phyloP scores from a whole-genome alignment of 1,284 basidiomycete species.

The Cerioporus squamosus region DNA sequence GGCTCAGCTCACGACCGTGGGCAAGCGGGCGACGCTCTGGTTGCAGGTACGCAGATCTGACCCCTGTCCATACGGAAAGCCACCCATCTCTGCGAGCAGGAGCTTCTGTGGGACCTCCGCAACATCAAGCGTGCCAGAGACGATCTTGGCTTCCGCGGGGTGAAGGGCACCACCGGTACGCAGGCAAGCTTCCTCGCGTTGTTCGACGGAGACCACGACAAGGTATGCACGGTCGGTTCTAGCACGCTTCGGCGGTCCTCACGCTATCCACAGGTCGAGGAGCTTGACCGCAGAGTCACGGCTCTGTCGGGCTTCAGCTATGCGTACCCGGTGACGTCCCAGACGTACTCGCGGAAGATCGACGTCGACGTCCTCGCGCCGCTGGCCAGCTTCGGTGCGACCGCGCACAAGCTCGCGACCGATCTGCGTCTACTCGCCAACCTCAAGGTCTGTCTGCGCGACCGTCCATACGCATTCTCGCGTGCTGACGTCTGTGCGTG shows the following conservation, averaged over 20 bases:
- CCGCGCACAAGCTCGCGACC: conserved; percentile 97
- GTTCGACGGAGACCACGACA: conserved; percentile 95
- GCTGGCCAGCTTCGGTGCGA: conserved; percentile 90
- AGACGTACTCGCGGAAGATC: conserved; percentile 98
- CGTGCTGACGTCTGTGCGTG: background rate
- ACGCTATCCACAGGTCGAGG: conserved; percentile 69
- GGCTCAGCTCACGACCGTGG: conserved; percentile 97
- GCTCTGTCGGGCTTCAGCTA: conserved; percentile 91
- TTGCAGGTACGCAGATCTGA: conserved; percentile 64
- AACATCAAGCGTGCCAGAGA: conserved; percentile 91
- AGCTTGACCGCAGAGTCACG: conserved; percentile 89
- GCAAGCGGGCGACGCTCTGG: conserved; percentile 99
- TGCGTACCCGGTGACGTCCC: conserved; percentile 97
- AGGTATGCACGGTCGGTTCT: conserved; percentile 49
- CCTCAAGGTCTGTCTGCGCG: conserved; percentile 67
- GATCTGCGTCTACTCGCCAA: conserved; percentile 93
- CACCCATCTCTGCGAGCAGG: conserved; percentile 46
- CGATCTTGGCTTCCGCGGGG: conserved; percentile 97
- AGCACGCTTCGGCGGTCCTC: background rate
- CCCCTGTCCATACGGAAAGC: too few species aligned
- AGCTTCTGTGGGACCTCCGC: conserved; percentile 95
- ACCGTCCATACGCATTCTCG: background rate
- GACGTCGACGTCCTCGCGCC: conserved; percentile 93
- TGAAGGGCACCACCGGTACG: conserved; percentile 98
- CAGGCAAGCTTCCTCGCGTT: conserved; percentile 95